Evolutionary conservation across 495 filamentous ascomycete species (phyloP).

Genomic region (Aspergillus cavernicola): DNA sequence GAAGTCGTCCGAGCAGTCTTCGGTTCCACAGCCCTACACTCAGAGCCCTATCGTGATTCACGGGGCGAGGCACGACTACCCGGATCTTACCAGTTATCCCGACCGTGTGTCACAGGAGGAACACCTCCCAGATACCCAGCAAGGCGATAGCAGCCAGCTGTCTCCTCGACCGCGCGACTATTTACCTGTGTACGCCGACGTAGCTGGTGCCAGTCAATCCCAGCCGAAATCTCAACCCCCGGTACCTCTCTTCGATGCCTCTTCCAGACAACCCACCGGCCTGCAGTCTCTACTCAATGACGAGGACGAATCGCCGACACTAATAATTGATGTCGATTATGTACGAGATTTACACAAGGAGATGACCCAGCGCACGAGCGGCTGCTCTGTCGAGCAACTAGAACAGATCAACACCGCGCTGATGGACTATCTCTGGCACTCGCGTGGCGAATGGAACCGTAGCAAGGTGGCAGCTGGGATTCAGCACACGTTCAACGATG

Average conservation of each 20-base stretch:
- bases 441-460: conserved; percentile 75
- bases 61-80: conserved; percentile 30
- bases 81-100: conserved; percentile 38
- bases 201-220: conserved; percentile 35
- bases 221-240: conserved; percentile 43
- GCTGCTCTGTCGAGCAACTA: conserved; percentile 86
- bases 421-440: conserved; percentile 85
- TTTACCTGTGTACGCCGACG: conserved; percentile 17
- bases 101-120: conserved; percentile 44
- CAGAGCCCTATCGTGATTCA: conserved; percentile 47
- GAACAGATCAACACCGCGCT: conserved; percentile 88
- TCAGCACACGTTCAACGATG: conserved; percentile 68
- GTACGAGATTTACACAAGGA: conserved; percentile 53
- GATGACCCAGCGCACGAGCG: conserved; percentile 63
- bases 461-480: conserved; percentile 61
- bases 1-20: conserved; percentile 55
- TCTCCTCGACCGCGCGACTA: conserved; percentile 28
- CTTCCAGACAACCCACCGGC: conserved; percentile 27
- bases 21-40: conserved; percentile 51
- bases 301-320: conserved; percentile 35
- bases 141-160: conserved; percentile 40
- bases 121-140: conserved; percentile 45
- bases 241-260: conserved; percentile 43
- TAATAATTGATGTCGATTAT: conserved; percentile 56
- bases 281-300: conserved; percentile 46